Evolutionary conservation across 345 rosid species (phyloP), one percentile per base, ranked within the genome.

Genomic region (Melastoma malabathricum): DNA sequence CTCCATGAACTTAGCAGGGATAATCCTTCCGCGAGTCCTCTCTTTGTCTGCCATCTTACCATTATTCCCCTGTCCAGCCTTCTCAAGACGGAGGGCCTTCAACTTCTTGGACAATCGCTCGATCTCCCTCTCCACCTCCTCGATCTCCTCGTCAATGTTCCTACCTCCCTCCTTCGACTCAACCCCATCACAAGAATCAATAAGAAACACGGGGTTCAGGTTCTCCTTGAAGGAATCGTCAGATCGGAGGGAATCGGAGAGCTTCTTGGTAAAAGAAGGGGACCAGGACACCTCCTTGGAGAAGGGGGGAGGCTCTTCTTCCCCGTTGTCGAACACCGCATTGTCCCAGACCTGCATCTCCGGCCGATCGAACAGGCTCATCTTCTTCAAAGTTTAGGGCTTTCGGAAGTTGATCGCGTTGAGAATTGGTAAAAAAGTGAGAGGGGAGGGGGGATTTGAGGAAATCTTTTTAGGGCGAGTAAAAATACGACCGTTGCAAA

Each of bases 271-370:
- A 22, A 52, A 18, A 15, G 73, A 51, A 63, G 73, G 52, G 6
- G 69, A 64, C 84, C 81, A 80, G 52, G 92, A 71, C 23, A 60
- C 61, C 45, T 72, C 78, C 1, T 73, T 17, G 47, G 57, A 71
- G 20, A 63, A 51, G 10, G 76, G 43, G 41, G 48, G 1, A n/a
- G 53, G 57, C 23, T 68, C 75, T 50, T 68, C 75, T 50, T 70
- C 84, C 6, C 79, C 83, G 23, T 79, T 78, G 71, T 92, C 96
- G 54, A 92, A 87, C 8, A 95, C 83, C 3, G 82, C 98, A 61
- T 87, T 92, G 79, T 79, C 73, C 98, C 98, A 92, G 29, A 92
- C 56, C 75, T 86, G 98, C 27, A 86, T 77, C 53, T 82, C 76
- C 51, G 79, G 77, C 68, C 65, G 60, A 15, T 74, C 81, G 14